A percentile compares a stretch with the other conserved stretches of the same genome.
These are phyloP conservation scores for Debaryomyces prosopidis DNA, from an alignment of 805 yeast genomes.

Conservation along the genomic window DNA sequence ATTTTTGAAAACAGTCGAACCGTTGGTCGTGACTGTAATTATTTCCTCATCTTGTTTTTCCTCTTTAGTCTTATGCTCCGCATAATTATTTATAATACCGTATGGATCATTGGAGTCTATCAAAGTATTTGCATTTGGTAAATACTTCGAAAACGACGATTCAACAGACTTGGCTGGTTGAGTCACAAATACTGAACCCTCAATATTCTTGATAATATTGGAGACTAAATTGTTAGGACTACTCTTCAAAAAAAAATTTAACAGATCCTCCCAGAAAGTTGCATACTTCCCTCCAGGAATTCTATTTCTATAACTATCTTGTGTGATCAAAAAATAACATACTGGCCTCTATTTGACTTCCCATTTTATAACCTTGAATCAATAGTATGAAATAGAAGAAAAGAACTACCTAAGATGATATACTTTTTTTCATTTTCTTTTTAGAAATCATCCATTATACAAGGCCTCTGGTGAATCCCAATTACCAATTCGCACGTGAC, in stretches of 20 bases:
- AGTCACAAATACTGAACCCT: conserved; percentile 41
- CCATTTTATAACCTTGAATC: background rate
- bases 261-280: no score
- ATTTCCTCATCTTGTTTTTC: conserved; percentile 16
- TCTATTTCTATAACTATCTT: background rate
- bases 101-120: conserved; percentile 56
- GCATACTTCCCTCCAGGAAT: no score
- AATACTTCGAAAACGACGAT: conserved; percentile 28
- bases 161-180: conserved; percentile 48
- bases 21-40: conserved; percentile 53
- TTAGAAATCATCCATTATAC: background rate
- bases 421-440: background rate
- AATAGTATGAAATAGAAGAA: background rate
- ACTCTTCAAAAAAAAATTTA: background rate
- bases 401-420: background rate
- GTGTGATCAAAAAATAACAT: conserved; percentile 1
- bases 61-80: conserved; percentile 4
- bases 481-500: background rate
- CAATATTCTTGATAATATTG: conserved; percentile 23
- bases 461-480: background rate
- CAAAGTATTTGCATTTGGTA: conserved; percentile 26
- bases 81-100: conserved; percentile 37
- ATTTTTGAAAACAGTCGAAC: conserved; percentile 53
- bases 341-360: conserved; percentile 5
- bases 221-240: conserved; percentile 22